Percentiles rank a stretch among this genome's conserved stretches.
Evolutionary conservation across 495 filamentous ascomycete species (phyloP).

Genomic region (Xylaria palmicola): DNA sequence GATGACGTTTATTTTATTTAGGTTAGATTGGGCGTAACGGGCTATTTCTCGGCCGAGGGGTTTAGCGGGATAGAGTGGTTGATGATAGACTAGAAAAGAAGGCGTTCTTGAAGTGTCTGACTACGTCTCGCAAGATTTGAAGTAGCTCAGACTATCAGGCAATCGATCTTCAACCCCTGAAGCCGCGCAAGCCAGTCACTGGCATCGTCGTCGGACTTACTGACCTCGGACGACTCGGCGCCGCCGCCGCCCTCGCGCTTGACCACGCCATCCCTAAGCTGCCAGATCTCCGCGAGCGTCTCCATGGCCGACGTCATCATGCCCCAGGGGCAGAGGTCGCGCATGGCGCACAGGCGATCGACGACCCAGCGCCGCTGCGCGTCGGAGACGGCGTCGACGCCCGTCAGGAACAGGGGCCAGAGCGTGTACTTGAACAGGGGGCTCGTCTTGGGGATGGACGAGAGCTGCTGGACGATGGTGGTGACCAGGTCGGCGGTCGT

Average conservation of each 20-base stretch:
- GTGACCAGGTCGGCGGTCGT: slow-evolving; percentile 38
- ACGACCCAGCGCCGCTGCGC: slow-evolving; percentile 35
- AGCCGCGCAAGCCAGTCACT: slow-evolving; percentile 39
- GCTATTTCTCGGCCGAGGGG: no score
- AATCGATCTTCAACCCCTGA: slow-evolving; percentile 34
- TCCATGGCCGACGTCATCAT: slow-evolving; percentile 44
- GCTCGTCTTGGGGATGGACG: slow-evolving; percentile 43
- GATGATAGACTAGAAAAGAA: neutral
- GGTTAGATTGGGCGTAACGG: no score
- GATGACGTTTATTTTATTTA: no score
- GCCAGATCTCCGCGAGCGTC: slow-evolving; percentile 42
- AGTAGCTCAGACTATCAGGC: slow-evolving; percentile 36
- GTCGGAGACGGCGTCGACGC: slow-evolving; percentile 44
- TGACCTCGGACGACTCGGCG: neutral
- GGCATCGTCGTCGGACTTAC: neutral
- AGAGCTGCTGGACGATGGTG: slow-evolving; percentile 46
- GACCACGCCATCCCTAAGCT: slow-evolving; percentile 27
- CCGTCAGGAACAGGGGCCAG: slow-evolving; percentile 59
- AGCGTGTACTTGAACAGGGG: slow-evolving; percentile 55
- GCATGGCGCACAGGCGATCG: slow-evolving; percentile 37
- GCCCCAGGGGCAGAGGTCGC: slow-evolving; percentile 44
- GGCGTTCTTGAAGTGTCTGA: no score
- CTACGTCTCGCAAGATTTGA: neutral
- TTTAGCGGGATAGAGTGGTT: no score
- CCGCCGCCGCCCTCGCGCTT: slow-evolving; percentile 6